These are phyloP conservation scores for Penicillium sp. DNA, from an alignment of 2,329 filamentous ascomycete genomes.

Conservation along the genomic window DNA sequence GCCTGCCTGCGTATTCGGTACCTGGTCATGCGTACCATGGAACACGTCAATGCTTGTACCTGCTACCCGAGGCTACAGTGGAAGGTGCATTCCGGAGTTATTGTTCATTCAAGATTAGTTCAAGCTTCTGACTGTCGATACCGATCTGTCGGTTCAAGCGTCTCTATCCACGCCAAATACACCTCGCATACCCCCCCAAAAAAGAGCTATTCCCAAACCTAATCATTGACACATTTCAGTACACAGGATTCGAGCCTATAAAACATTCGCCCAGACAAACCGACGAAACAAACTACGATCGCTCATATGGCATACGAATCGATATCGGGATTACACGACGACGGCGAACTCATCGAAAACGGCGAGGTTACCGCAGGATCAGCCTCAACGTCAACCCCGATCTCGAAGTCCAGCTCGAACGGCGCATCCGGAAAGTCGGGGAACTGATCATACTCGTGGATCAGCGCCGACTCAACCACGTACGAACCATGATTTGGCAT, in stretches of 20 bases:
- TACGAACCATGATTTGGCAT: conserved; percentile 8
- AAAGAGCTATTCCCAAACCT: background rate
- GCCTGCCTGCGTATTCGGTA: conserved; percentile 17
- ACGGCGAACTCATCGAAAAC: conserved; percentile 35
- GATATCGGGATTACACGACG: conserved; percentile 28
- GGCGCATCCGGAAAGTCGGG: conserved; percentile 19
- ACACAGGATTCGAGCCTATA: background rate
- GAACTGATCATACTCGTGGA: conserved; percentile 34
- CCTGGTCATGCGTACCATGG: background rate
- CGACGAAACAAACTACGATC: conserved; percentile 21
- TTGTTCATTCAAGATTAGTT: conserved; percentile 4
- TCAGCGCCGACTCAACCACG: conserved; percentile 29
- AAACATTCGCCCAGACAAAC: background rate
- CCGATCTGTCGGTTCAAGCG: background rate
- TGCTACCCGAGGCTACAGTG: background rate
- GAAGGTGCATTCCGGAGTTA: background rate
- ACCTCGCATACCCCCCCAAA: background rate
- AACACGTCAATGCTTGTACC: background rate
- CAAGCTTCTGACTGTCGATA: conserved; percentile 2
- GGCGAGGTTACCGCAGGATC: conserved; percentile 31
- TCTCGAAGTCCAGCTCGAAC: conserved; percentile 30
- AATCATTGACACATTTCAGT: background rate
- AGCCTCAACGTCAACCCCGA: background rate
- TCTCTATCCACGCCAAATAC: background rate
- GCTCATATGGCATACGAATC: conserved; percentile 41